Base-by-base conservation (phyloP, 2,329 filamentous ascomycete genomes). In the Aspergillus japonicus region DNA sequence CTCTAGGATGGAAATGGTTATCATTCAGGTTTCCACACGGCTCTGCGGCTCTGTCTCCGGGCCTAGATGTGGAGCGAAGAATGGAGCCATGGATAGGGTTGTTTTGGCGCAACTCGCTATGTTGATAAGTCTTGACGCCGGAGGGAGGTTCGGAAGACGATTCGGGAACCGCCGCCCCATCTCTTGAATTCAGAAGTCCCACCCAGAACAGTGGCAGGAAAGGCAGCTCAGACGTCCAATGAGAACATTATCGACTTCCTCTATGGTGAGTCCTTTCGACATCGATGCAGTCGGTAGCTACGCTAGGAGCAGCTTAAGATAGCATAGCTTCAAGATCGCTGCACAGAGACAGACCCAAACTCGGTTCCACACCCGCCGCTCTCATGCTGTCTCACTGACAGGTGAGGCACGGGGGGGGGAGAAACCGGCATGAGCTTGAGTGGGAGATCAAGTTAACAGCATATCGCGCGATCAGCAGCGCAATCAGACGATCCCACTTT, bases 21-120 rank as follows among this genome's bases (percentile, higher is more conserved):
- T 53, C 31, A 26, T 29, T 8, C 26, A 29, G 26, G 26, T 29
- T 29, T 33, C 47, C 42, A 54, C 47, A 54, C 55, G 47, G 55
- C 59, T 52, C 24, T 54, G 55, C 59, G 59, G 55, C 49, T 58
- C 55, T 50, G 50, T 47, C 55, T 54, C 54, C 54, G 54, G 19
- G 44, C 50, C 54, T 39, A 42, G 55, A 42, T 55, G 35, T 62
- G 60, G 62, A 62, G 55, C 55, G 5, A 14, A 29, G 31, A 29
- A 60, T 58, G 54, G 54, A 50, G 58, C 56, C 47, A 62, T 58
- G 57, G 54, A 52, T 60, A 64, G 49, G 51, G 51, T 62, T 60
- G 55, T 50, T 57, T 64, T 64, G 47, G 53, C 55, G 44, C 39
- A 47, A 57, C 54, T 56, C 35, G 52, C 12, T 35, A 16, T 16